A percentile compares a stretch with the other conserved stretches of the same genome.
Evolutionary conservation across 306 rosid species (phyloP).

Genomic region (Pyrus betulifolia): DNA sequence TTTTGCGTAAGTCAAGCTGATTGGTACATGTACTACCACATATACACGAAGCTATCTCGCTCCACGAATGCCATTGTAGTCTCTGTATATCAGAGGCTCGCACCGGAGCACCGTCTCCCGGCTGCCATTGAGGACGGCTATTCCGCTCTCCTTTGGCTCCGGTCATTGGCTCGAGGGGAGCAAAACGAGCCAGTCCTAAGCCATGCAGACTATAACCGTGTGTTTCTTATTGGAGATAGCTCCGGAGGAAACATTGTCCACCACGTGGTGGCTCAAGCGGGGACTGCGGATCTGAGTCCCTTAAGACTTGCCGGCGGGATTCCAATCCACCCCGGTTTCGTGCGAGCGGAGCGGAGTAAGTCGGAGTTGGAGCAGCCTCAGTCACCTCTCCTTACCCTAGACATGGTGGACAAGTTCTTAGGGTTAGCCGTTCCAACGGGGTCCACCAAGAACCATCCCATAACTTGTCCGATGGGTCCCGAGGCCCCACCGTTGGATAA

Average conservation of each 20-base stretch:
- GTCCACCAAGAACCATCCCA: slow-evolving; percentile 50
- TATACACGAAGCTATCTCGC: slow-evolving; percentile 26
- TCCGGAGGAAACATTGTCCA: slow-evolving; percentile 64
- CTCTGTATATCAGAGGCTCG: slow-evolving; percentile 39
- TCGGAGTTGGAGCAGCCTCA: slow-evolving; percentile 59
- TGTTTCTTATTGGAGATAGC: slow-evolving; percentile 75
- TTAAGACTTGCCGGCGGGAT: slow-evolving; percentile 43
- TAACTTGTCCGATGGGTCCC: slow-evolving; percentile 65
- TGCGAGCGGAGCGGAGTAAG: slow-evolving; percentile 39
- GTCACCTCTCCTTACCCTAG: slow-evolving; percentile 53
- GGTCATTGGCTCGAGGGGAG: slow-evolving; percentile 24
- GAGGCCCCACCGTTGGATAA: slow-evolving; percentile 29
- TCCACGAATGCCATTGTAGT: slow-evolving; percentile 29
- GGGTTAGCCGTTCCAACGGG: slow-evolving; percentile 40
- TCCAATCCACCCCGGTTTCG: slow-evolving; percentile 58
- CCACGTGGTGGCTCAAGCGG: slow-evolving; percentile 32
- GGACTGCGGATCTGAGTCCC: slow-evolving; percentile 27
- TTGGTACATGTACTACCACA: slow-evolving; percentile 56
- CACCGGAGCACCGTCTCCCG: slow-evolving; percentile 67
- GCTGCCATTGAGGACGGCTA: slow-evolving; percentile 40
- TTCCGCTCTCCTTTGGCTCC: slow-evolving; percentile 48
- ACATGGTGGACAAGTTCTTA: slow-evolving; percentile 65
- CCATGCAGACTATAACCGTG: slow-evolving; percentile 35
- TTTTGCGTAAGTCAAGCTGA: slow-evolving; percentile 63
- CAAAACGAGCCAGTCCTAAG: slow-evolving; percentile 15